A percentile compares a stretch with the other conserved stretches of the same genome.
Evolutionary conservation across 2,329 filamentous ascomycete species (phyloP).

Genomic region (Penicillium sp.): DNA sequence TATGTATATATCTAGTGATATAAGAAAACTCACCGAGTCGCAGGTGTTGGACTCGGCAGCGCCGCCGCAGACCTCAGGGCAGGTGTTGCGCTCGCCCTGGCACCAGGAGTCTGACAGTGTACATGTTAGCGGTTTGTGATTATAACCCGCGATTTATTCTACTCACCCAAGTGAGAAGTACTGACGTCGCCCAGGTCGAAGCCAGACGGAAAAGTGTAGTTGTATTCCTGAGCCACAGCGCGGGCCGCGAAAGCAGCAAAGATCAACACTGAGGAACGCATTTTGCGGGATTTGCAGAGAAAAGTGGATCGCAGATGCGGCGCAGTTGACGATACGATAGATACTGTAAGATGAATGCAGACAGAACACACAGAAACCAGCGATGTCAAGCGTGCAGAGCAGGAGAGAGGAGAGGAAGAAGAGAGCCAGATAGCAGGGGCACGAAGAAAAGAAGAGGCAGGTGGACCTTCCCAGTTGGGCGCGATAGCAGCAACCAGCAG

Average conservation of each 20-base stretch:
- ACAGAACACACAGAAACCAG: neutral
- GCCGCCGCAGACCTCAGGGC: conserved; percentile 57
- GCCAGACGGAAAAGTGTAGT: conserved; percentile 47
- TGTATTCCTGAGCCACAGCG: conserved; percentile 17
- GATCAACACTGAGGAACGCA: conserved; percentile 16
- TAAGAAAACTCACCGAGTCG: conserved; percentile 47
- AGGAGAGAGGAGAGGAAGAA: neutral
- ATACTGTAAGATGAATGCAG: neutral
- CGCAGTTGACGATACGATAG: neutral
- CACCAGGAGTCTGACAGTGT: conserved; percentile 54
- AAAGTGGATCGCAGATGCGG: neutral
- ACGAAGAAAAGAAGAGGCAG: conserved; percentile 3
- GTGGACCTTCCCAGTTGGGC: neutral
- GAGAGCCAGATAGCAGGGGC: conserved; percentile 6
- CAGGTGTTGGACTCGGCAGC: conserved; percentile 51
- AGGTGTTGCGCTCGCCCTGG: conserved; percentile 55
- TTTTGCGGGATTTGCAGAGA: conserved; percentile 10
- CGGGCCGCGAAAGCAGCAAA: conserved; percentile 13
- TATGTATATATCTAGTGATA: neutral
- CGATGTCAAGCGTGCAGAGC: neutral
- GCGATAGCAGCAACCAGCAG: neutral
- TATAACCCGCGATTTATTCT: neutral
- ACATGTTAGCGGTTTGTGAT: no score
- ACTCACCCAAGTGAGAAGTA: conserved; percentile 1
- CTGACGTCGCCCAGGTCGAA: conserved; percentile 43